Percentiles rank a stretch among this genome's conserved stretches.
Evolutionary conservation across 352 stramenopile genomes (phyloP).

Genomic region (Phytophthora kernoviae): DNA sequence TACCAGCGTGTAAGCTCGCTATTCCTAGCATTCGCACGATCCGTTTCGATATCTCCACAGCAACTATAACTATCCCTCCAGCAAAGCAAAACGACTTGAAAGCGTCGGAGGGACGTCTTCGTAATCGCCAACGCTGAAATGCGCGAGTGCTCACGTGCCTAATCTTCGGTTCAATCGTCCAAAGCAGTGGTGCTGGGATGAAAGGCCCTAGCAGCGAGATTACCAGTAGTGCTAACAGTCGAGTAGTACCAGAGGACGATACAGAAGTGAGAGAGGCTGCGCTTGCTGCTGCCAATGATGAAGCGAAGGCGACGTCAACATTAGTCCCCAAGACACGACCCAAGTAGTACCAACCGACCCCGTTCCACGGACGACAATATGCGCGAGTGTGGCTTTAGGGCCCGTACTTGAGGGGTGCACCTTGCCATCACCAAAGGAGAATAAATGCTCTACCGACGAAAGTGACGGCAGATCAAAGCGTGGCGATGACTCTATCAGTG

Average conservation of each 20-base stretch:
- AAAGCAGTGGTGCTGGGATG: constrained; percentile 15
- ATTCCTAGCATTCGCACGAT: neutral
- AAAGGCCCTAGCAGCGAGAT: constrained; percentile 26
- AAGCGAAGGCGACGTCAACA: constrained; percentile 10
- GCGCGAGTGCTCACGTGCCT: constrained; percentile 7
- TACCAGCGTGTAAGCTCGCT: neutral
- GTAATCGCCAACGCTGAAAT: constrained; percentile 8
- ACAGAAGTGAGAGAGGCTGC: constrained; percentile 13
- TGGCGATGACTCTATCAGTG: constrained; percentile 9
- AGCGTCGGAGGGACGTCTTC: neutral
- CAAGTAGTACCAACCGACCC: neutral
- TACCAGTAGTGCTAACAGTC: constrained; percentile 8
- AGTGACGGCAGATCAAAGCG: constrained; percentile 3
- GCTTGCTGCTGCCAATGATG: neutral
- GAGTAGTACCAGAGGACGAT: constrained; percentile 26
- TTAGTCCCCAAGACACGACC: constrained; percentile 1
- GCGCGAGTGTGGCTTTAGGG: constrained; percentile 4
- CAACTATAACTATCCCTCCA: constrained; percentile 16
- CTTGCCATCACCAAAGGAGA: neutral
- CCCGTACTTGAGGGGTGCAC: constrained; percentile 6
- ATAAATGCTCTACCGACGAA: neutral
- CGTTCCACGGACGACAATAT: neutral
- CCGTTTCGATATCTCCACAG: neutral
- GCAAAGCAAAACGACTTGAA: constrained; percentile 26
- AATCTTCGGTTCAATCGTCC: constrained; percentile 16